These are phyloP conservation scores for Pichia sp. DNA, from an alignment of 1,139 yeast genomes.

Conservation along the genomic window DNA sequence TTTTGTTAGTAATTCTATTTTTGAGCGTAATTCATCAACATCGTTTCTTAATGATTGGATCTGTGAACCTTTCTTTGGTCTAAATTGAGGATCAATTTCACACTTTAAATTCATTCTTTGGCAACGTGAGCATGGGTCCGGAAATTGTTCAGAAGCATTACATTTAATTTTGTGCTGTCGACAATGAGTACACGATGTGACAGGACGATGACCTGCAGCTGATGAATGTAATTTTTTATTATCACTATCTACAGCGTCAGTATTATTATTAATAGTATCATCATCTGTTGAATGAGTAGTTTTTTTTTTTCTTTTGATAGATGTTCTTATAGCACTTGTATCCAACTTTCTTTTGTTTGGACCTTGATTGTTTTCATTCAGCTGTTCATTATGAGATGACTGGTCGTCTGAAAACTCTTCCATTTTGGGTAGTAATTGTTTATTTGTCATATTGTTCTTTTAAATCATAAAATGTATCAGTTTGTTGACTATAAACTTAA, in stretches of 20 bases:
- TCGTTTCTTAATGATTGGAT: constrained; percentile 79
- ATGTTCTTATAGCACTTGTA: background rate
- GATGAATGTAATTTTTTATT: constrained; percentile 12
- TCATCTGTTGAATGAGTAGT: background rate
- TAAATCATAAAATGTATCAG: background rate
- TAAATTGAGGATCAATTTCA: constrained; percentile 84
- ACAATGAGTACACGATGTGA: constrained; percentile 89
- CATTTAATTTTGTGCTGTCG: constrained; percentile 93
- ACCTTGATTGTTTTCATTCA: background rate
- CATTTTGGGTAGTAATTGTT: background rate
- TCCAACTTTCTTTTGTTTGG: background rate
- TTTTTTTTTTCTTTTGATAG: constrained; percentile 7
- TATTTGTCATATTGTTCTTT: background rate
- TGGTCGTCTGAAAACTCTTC: background rate
- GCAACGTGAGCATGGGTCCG: constrained; percentile 79
- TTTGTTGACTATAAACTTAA: background rate
- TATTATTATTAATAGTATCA: constrained; percentile 1
- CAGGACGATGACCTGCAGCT: constrained; percentile 64
- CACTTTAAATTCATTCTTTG: constrained; percentile 73
- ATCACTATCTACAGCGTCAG: background rate
- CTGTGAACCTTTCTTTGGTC: constrained; percentile 89
- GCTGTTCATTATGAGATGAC: background rate
- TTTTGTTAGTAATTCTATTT: constrained; percentile 66
- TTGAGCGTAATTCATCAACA: constrained; percentile 71
- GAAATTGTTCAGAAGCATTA: constrained; percentile 80